Evolutionary conservation across 1,284 basidiomycete genomes (phyloP).

Genomic region (Papiliotrema flavescens): DNA sequence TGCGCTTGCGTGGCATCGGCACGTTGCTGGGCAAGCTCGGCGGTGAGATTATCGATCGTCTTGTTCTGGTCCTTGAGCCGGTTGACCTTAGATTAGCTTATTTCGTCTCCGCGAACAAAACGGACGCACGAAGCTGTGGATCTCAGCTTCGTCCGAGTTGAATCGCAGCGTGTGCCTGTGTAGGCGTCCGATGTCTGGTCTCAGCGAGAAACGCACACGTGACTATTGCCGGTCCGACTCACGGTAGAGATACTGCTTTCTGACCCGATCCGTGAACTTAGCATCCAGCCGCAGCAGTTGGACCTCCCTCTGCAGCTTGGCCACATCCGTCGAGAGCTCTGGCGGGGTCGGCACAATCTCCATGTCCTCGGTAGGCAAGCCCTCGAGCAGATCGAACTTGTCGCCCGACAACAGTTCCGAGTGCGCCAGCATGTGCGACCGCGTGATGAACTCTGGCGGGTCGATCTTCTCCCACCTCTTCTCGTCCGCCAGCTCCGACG

Average conservation of each 20-base stretch:
- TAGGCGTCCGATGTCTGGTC: slow-evolving; percentile 38
- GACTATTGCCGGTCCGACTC: slow-evolving; percentile 12
- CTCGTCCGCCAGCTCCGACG: slow-evolving; percentile 37
- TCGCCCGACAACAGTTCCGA: slow-evolving; percentile 18
- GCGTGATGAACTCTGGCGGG: slow-evolving; percentile 36
- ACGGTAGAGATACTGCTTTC: slow-evolving; percentile 41
- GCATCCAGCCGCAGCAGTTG: slow-evolving; percentile 38
- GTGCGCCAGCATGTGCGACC: slow-evolving; percentile 37
- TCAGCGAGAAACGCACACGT: slow-evolving; percentile 1
- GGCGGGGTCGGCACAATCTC: slow-evolving; percentile 1
- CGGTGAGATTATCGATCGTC: slow-evolving; percentile 31
- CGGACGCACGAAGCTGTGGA: slow-evolving; percentile 40
- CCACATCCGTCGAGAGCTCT: slow-evolving; percentile 1
- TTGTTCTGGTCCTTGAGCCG: slow-evolving; percentile 42
- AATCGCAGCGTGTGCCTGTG: slow-evolving; percentile 39
- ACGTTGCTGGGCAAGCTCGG: slow-evolving; percentile 33
- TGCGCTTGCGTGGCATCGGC: slow-evolving; percentile 37
- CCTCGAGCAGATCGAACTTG: slow-evolving; percentile 27
- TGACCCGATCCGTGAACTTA: slow-evolving; percentile 27
- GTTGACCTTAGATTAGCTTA: slow-evolving; percentile 23
- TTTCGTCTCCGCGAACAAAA: not conserved
- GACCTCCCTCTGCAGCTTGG: slow-evolving; percentile 25
- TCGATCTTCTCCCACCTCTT: slow-evolving; percentile 43
- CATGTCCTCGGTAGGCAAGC: not conserved
- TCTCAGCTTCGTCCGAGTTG: slow-evolving; percentile 44